phyloP scores from a whole-genome alignment of 768 basidiomycete species.

The Neoboletus magnificus region DNA sequence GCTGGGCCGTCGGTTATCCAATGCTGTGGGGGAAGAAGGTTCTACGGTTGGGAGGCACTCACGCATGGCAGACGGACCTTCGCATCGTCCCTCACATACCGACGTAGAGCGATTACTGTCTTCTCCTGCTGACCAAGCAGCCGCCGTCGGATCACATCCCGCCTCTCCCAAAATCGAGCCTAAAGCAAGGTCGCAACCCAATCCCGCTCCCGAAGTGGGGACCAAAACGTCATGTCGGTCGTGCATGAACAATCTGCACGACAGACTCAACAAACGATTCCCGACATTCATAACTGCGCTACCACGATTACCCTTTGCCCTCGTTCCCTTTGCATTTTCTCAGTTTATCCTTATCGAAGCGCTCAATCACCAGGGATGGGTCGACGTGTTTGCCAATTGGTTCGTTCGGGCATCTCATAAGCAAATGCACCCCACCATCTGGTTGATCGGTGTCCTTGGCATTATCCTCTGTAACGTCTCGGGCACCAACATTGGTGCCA shows the following conservation, averaged over 20 bases:
- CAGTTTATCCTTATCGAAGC: constrained; percentile 94
- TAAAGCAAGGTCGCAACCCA: background rate
- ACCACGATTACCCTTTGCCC: constrained; percentile 70
- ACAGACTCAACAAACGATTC: constrained; percentile 40
- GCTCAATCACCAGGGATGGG: constrained; percentile 82
- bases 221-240: background rate
- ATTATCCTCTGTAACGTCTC: constrained; percentile 78
- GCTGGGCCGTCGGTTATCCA: constrained; percentile 5
- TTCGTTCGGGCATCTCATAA: constrained; percentile 43
- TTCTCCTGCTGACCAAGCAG: constrained; percentile 1
- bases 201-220: background rate
- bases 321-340: constrained; percentile 89
- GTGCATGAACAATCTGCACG: background rate
- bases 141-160: background rate
- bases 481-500: constrained; percentile 90
- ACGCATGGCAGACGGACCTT: background rate
- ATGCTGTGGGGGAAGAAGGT: background rate
- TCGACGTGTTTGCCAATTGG: constrained; percentile 76
- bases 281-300: constrained; percentile 69
- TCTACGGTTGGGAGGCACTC: background rate
- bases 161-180: background rate
- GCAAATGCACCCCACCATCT: constrained; percentile 50
- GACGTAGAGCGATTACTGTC: background rate
- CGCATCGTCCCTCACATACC: background rate
- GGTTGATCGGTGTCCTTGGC: constrained; percentile 70